phyloP scores from a whole-genome alignment of 2,329 filamentous ascomycete species.

The Trichoderma endophyticum region DNA sequence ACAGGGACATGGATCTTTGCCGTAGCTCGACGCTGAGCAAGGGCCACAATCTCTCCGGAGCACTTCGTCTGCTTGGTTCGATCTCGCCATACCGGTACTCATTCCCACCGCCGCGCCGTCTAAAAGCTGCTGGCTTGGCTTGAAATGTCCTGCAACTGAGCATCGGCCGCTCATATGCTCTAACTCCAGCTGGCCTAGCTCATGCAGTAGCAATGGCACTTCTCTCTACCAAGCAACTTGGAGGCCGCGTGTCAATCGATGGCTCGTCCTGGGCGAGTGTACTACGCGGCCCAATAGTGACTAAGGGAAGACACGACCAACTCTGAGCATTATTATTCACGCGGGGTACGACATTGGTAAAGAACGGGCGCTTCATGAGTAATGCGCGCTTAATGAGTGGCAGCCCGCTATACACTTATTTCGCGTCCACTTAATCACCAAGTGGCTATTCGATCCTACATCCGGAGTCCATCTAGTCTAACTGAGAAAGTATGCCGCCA shows the following conservation, averaged over 20 bases:
- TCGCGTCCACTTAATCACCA: background rate
- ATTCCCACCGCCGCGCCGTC: background rate
- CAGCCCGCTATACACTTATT: background rate
- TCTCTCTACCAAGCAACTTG: background rate
- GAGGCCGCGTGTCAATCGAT: background rate
- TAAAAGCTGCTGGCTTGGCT: background rate
- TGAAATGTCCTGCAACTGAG: background rate
- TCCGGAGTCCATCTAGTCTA: background rate
- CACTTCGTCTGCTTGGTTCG: background rate
- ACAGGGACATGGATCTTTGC: background rate
- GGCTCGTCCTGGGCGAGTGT: background rate
- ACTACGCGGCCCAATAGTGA: too few relatives aligned
- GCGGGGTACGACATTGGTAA: background rate
- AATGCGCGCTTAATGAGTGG: background rate
- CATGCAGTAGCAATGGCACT: background rate
- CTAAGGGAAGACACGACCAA: background rate
- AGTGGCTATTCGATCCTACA: background rate
- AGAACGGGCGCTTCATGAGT: background rate
- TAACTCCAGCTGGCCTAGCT: background rate
- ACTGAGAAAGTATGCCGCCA: background rate
- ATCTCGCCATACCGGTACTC: background rate
- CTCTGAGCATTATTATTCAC: background rate
- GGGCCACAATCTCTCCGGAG: background rate
- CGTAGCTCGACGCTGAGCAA: background rate
- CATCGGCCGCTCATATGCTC: background rate